Conservation (phyloP, 1,139 yeast genomes). For the Entelexis paramagnoliae region DNA sequence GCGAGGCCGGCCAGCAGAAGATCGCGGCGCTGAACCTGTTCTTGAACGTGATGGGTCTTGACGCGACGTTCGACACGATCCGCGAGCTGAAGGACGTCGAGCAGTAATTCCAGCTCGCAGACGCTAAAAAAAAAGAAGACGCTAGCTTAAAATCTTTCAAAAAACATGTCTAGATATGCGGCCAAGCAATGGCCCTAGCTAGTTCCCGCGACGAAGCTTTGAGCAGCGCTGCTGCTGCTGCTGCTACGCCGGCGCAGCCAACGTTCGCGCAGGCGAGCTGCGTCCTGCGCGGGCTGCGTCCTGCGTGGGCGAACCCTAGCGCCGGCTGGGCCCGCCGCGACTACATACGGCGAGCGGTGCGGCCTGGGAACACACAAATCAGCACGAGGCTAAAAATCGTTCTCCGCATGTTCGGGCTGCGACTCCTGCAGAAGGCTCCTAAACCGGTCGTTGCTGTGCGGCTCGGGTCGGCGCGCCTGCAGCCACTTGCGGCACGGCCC, state of each 20-base stretch:
- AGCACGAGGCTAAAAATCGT: background rate
- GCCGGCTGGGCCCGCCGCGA: background rate
- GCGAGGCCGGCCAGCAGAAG: slow-evolving; percentile 38
- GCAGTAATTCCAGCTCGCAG: too few species aligned
- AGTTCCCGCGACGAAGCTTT: too few species aligned
- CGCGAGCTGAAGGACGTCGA: slow-evolving; percentile 27
- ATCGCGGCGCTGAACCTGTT: slow-evolving; percentile 80
- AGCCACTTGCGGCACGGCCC: slow-evolving; percentile 1
- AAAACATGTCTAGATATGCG: too few species aligned
- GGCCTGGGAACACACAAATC: slow-evolving; percentile 2
- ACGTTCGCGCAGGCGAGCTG: too few species aligned
- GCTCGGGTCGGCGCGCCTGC: slow-evolving; percentile 4
- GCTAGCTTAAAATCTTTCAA: too few species aligned
- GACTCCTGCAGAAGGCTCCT: slow-evolving; percentile 8
- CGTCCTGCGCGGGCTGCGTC: background rate
- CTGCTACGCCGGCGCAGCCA: too few species aligned
- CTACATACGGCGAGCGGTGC: background rate
- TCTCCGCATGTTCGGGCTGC: slow-evolving; percentile 9
- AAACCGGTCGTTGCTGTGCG: slow-evolving; percentile 1
- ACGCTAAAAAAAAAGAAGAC: background rate
- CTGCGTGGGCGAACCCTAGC: background rate
- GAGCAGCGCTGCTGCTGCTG: too few species aligned
- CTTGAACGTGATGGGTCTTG: slow-evolving; percentile 92
- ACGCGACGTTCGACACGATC: slow-evolving; percentile 51
- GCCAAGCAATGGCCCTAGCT: too few species aligned